These are phyloP conservation scores for Asterella californica DNA, from an alignment of 225 moss, liverwort and hornwort genomes.

Conservation along the genomic window DNA sequence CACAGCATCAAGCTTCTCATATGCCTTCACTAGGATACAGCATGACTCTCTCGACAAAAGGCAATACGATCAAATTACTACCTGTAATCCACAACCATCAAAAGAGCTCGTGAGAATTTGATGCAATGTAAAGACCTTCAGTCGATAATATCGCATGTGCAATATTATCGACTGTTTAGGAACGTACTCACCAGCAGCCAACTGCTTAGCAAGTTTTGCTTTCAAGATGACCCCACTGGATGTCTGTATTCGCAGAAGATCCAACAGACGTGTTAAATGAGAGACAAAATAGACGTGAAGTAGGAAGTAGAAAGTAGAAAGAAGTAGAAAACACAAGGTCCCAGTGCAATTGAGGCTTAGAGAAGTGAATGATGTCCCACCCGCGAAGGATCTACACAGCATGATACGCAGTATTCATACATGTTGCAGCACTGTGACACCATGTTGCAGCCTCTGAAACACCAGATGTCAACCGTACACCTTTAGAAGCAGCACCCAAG, in stretches of 20 bases:
- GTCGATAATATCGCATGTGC: neutral
- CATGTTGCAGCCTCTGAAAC: constrained; percentile 69
- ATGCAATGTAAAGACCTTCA: too few relatives aligned
- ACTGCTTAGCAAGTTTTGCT: constrained; percentile 66
- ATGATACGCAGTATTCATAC: constrained; percentile 77
- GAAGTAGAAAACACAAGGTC: neutral
- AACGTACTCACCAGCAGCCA: constrained; percentile 55
- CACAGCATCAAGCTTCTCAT: neutral
- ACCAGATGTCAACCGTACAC: neutral
- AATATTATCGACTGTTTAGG: neutral
- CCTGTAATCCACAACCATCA: too few relatives aligned
- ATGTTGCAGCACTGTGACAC: constrained; percentile 63
- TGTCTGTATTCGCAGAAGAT: constrained; percentile 46
- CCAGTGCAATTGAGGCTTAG: neutral
- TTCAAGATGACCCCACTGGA: constrained; percentile 56
- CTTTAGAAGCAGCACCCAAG: neutral
- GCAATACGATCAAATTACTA: too few relatives aligned
- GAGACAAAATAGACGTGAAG: too few relatives aligned
- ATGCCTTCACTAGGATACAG: neutral
- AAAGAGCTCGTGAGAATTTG: too few relatives aligned
- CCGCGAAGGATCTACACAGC: constrained; percentile 67
- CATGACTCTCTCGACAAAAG: neutral
- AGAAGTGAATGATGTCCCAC: constrained; percentile 39
- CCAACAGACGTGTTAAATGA: too few relatives aligned
- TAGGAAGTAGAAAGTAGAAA: too few relatives aligned